Evolutionary conservation across 305 asterid genomes (phyloP).

Genomic region (Salvia sclarea): DNA sequence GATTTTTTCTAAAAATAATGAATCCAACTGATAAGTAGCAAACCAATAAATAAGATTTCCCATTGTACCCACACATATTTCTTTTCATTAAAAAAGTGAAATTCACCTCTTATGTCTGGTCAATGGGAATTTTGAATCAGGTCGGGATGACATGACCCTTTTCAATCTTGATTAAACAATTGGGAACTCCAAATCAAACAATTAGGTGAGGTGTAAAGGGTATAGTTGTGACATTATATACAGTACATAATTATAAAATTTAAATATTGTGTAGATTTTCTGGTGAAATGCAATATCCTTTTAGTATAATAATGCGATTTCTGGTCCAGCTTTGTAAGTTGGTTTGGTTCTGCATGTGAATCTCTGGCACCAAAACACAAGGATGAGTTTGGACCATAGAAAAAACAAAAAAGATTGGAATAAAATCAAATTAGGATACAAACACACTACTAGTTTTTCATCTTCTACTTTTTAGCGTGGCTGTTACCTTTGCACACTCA

Average conservation of each 20-base stretch:
- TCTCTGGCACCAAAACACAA: conserved; percentile 12
- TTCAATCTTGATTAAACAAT: not conserved
- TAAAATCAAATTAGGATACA: conserved; percentile 23
- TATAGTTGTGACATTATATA: not conserved
- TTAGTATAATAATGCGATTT: not conserved
- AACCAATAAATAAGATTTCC: too few species aligned
- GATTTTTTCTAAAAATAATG: too few species aligned
- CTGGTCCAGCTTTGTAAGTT: conserved; percentile 17
- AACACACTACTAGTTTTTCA: conserved; percentile 7
- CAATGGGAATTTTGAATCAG: not conserved
- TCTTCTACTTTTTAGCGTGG: not conserved
- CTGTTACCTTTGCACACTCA: not conserved
- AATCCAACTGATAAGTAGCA: too few species aligned
- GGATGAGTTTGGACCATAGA: conserved; percentile 13
- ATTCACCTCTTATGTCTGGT: not conserved
- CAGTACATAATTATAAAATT: not conserved
- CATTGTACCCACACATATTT: too few species aligned
- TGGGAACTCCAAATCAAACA: not conserved
- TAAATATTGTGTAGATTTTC: not conserved
- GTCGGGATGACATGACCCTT: not conserved
- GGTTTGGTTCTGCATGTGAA: conserved; percentile 26
- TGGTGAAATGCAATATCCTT: not conserved
- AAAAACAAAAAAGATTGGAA: conserved; percentile 6
- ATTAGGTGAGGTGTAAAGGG: not conserved
- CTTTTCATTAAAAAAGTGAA: too few species aligned